Percentiles rank a stretch among this genome's conserved stretches.
Evolutionary conservation across 257 asterid genomes (phyloP).

Genomic region (Solanum tarapatanum): DNA sequence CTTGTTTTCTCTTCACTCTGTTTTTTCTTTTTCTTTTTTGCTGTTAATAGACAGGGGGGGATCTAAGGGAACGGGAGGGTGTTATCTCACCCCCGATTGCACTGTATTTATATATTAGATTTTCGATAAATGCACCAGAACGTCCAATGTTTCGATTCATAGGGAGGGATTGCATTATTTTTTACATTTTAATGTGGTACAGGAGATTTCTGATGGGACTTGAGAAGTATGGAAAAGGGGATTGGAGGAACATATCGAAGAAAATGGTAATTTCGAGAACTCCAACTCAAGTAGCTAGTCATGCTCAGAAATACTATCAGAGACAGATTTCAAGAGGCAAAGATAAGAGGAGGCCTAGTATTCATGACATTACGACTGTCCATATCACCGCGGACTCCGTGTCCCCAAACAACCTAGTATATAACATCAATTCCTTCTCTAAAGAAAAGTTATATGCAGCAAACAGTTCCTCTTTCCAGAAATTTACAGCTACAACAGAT

Average conservation of each 20-base stretch:
- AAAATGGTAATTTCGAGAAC: slow-evolving; percentile 56
- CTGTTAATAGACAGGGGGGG: background rate
- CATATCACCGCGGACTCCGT: slow-evolving; percentile 9
- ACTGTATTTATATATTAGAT: background rate
- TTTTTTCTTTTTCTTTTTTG: background rate
- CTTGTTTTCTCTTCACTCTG: background rate
- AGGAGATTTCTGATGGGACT: slow-evolving; percentile 72
- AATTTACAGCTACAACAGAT: background rate
- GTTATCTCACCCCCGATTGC: background rate
- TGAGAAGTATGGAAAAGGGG: slow-evolving; percentile 65
- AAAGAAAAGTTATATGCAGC: slow-evolving; percentile 1
- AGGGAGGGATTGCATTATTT: background rate
- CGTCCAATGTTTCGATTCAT: no score
- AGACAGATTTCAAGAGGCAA: slow-evolving; percentile 55
- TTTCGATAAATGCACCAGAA: no score
- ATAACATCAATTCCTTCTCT: background rate
- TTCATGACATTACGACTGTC: slow-evolving; percentile 62
- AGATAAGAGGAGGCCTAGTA: slow-evolving; percentile 75
- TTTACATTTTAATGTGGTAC: background rate
- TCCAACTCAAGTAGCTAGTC: slow-evolving; percentile 93
- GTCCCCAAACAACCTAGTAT: slow-evolving; percentile 1
- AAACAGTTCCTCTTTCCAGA: slow-evolving; percentile 11
- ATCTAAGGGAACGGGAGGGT: background rate
- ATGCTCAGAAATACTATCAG: slow-evolving; percentile 81
- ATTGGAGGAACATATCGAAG: slow-evolving; percentile 74